Base-by-base conservation (phyloP, 805 yeast species). In the Sungouiozyma ichnusensis region DNA sequence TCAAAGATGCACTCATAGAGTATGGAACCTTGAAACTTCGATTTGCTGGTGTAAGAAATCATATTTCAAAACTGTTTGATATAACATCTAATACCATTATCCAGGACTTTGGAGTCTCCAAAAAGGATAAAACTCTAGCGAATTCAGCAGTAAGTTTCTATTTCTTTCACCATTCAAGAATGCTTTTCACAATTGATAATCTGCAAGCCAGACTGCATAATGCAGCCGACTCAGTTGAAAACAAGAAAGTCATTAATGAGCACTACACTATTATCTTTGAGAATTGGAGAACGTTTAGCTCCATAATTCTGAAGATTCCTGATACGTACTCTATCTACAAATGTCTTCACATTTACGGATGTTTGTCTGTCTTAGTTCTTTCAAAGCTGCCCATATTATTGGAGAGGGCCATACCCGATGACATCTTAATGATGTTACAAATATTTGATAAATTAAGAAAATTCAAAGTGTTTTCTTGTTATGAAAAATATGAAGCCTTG, bases 21-120 rank as follows among this genome's bases (percentile, higher is more conserved):
- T 41, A 50, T 3, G 46, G 48, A 9, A 6, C n/a, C 3, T 40
- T 49, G 3, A 43, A 47, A n/a, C 16, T 24, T 6, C 48, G 49
- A 35, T 41, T 52, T 3, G 50, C 50, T 6, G 51, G 52, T n/a
- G 40, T 59, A 13, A 50, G 50, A 32, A 33, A 38, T 6, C 62
- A 58, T 27, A 39, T 52, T 9, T 40, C 41, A n/a, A 46, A 31
- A 35, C 37, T 57, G 16, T 48, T 48, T 35, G 54, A 51, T 6
- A 45, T 50, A 17, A 49, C 52, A n/a, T 35, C 36, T 15, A 38
- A 37, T 18, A 34, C 36, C 9, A 16, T 4, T 27, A 32, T n/a
- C 14, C 38, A 16, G 19, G 20, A 24, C 6, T 14, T 19, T 3
- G 8, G 16, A 14, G 29, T 44, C 13, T 37, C 52, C 7, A 43